Conservation (phyloP, 192 early-diverging fungal species). For the Rhizophagus clarus region DNA sequence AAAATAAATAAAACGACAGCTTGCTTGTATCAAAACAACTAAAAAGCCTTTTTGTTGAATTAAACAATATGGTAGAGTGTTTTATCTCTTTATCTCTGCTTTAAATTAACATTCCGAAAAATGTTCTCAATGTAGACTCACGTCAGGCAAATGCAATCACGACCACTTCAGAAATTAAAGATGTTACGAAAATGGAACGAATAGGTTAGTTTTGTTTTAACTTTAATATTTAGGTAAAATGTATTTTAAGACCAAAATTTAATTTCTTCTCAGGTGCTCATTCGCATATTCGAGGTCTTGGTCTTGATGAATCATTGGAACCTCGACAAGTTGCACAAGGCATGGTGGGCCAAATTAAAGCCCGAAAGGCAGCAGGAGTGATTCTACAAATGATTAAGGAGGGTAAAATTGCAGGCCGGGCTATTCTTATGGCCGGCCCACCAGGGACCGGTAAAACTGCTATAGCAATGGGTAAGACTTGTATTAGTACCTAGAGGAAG, state of each 20-base stretch:
- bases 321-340: constrained; percentile 85
- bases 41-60: too few species aligned
- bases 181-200: constrained; percentile 83
- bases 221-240: neutral
- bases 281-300: constrained; percentile 97
- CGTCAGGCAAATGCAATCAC: constrained; percentile 45
- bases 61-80: neutral
- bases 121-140: neutral
- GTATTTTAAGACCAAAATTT: neutral
- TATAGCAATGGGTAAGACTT: constrained; percentile 89
- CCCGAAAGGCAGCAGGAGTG: constrained; percentile 94
- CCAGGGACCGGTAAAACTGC: constrained; percentile 99
- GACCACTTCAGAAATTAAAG: constrained; percentile 58
- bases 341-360: constrained; percentile 97
- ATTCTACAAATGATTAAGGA: constrained; percentile 97
- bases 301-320: constrained; percentile 93
- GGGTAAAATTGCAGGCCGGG: constrained; percentile 95
- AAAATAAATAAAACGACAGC: too few species aligned
- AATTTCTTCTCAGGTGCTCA: constrained; percentile 74
- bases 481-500: neutral
- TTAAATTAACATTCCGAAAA: neutral
- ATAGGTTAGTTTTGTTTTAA: constrained; percentile 59
- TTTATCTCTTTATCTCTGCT: neutral
- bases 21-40: too few species aligned
- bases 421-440: constrained; percentile 97